Conservation (phyloP, 1,284 basidiomycete genomes). For the Cryptococcus deneoformans region DNA sequence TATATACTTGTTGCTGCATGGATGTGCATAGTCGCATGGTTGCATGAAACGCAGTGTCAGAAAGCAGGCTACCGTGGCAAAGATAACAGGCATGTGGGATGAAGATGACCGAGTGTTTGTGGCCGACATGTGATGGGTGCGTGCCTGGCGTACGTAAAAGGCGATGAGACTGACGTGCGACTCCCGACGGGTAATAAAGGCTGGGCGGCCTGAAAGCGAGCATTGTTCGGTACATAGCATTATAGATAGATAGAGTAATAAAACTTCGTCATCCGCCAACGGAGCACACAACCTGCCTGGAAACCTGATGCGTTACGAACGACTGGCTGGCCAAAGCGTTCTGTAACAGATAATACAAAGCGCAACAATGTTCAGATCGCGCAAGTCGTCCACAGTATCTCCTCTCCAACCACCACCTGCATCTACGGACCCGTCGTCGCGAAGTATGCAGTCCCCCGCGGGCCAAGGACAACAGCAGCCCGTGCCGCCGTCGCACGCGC, state of each 20-base stretch:
- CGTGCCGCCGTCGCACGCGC: too few species aligned
- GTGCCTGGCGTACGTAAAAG: too few species aligned
- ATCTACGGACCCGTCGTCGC: background rate
- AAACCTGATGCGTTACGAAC: background rate
- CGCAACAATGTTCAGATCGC: background rate
- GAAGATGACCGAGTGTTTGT: too few species aligned
- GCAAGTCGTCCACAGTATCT: background rate
- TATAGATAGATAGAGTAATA: too few species aligned
- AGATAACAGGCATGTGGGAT: too few species aligned
- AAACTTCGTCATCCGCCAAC: background rate
- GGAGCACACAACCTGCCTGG: background rate
- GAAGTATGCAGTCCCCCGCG: background rate
- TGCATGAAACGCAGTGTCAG: background rate
- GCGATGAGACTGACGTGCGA: too few species aligned
- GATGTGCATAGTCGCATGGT: background rate
- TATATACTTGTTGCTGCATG: background rate
- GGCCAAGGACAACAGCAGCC: background rate
- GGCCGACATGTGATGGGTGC: too few species aligned
- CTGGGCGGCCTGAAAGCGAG: background rate
- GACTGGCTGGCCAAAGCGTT: background rate
- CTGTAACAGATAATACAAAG: background rate
- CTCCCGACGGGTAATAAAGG: too few species aligned
- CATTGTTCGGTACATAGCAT: background rate
- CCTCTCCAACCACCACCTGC: background rate
- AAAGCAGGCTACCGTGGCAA: too few species aligned